Percentiles rank a stretch among this genome's conserved stretches.
Conservation (phyloP, 148 eudicot genomes). For the Camellia lanceoleosa region DNA sequence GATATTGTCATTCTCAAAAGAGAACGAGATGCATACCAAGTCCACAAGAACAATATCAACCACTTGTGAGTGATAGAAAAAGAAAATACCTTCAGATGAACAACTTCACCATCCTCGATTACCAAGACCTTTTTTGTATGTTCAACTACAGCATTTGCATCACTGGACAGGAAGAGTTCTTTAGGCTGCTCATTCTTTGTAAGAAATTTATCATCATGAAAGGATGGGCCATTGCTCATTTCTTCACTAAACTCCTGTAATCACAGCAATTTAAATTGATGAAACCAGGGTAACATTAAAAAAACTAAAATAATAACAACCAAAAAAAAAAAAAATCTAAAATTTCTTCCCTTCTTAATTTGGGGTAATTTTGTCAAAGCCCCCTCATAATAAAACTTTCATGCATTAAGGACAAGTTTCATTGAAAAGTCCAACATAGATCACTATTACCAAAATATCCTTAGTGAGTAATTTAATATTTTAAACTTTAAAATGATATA, state of each 20-base stretch:
- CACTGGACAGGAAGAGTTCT: constrained; percentile 92
- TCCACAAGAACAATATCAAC: not conserved
- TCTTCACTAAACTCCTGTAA: constrained; percentile 63
- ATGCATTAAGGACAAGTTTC: too few relatives aligned
- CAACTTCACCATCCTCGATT: constrained; percentile 94
- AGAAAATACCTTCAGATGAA: constrained; percentile 73
- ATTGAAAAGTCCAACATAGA: too few relatives aligned
- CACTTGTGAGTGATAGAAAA: not conserved
- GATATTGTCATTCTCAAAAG: not conserved
- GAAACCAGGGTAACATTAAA: not conserved
- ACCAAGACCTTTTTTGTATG: constrained; percentile 92
- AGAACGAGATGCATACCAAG: not conserved
- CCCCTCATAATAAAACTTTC: too few relatives aligned
- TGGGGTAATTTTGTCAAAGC: not conserved
- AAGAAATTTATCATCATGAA: constrained; percentile 54
- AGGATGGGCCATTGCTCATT: constrained; percentile 44
- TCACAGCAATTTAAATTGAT: constrained; percentile 16
- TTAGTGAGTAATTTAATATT: too few relatives aligned
- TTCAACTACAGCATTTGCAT: constrained; percentile 86
- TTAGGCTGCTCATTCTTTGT: constrained; percentile 72
- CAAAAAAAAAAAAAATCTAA: not conserved
- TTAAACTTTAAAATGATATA: too few relatives aligned
- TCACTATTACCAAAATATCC: too few relatives aligned
- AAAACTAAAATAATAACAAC: not conserved
- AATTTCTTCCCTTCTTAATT: not conserved